Conservation (phyloP, 169 alveolate genomes). For the Plasmodium sp. region DNA sequence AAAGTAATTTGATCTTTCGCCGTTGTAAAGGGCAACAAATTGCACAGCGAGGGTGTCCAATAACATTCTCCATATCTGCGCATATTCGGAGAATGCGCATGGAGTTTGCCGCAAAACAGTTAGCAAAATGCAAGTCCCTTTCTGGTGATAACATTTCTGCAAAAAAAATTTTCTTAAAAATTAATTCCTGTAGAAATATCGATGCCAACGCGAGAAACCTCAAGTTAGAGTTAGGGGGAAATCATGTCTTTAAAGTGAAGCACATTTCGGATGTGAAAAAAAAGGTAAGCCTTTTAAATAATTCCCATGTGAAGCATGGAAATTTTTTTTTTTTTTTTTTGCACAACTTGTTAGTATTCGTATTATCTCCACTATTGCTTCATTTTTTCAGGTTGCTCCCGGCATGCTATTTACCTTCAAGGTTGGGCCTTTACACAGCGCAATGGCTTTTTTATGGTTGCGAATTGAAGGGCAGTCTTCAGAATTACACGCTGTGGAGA, state of each 20-base stretch:
- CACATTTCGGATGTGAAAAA: constrained; percentile 46
- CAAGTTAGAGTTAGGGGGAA: background rate
- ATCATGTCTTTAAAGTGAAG: constrained; percentile 14
- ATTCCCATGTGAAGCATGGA: background rate
- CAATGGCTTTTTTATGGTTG: background rate
- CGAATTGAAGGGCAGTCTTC: background rate
- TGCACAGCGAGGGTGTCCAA: background rate
- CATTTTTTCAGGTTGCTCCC: constrained; percentile 53
- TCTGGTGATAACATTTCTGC: background rate
- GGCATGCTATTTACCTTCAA: constrained; percentile 67
- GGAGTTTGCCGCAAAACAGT: background rate
- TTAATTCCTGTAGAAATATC: constrained; percentile 14
- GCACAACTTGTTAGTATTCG: background rate
- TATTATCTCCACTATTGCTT: background rate
- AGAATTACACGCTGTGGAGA: background rate
- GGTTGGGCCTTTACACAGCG: constrained; percentile 4
- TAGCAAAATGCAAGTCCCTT: background rate
- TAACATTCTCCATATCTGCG: background rate
- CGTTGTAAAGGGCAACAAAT: background rate
- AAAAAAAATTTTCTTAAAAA: background rate
- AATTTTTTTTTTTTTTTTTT: background rate
- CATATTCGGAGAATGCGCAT: background rate
- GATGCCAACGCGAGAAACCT: constrained; percentile 34
- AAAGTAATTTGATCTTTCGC: constrained; percentile 26
- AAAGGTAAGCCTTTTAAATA: constrained; percentile 33